Evolutionary conservation across 2,329 filamentous ascomycete species (phyloP), one percentile per base, ranked within the genome.

Genomic region (Aspergillus pseudotamarii): DNA sequence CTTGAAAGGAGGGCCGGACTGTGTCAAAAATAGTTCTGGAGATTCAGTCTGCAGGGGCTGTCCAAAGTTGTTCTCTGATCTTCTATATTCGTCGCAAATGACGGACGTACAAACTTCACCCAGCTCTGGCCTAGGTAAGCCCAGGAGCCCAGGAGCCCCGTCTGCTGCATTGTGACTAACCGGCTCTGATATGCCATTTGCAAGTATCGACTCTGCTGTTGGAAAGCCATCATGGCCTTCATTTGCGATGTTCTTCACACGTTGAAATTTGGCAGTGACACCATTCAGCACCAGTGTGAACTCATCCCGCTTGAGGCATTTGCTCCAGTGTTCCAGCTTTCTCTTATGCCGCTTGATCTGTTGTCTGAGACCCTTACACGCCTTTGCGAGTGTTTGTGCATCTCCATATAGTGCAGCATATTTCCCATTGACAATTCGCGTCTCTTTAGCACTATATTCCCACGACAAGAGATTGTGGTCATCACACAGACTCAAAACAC

Each of bases 341-440:
- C 63, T 70, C 57, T 78, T 79, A 48, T 75, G 72, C n/a, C 71
- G 70, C 56, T 76, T 73, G 6, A 78, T 64, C 32, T 70, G 73
- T 9, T 62, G 62, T 60, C 72, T 76, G 26, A 80, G 70, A 26
- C 68, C 66, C 5, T 60, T 68, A 61, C 71, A 75, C 3, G 72
- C 72, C 23, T 68, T 58, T 6, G 71, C 43, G 23, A 79, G 65
- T 11, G 65, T 74, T 45, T 68, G 61, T 14, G 74, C 54, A 57
- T 76, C 73, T 10, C 59, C 56, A 53, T 79, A 79, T 19, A 79
- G 67, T 11, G 72, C 66, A 3, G 64, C 60, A 66, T 80, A 80
- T 64, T 71, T 72, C 6, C 63, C 36, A n/a, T 67, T 68, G 32
- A 79, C 58, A 6, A 59, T 60, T 54, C 69, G 56, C 34, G 66